Conservation (phyloP, 2,329 filamentous ascomycete genomes). For the Xylariaceae sp. region DNA sequence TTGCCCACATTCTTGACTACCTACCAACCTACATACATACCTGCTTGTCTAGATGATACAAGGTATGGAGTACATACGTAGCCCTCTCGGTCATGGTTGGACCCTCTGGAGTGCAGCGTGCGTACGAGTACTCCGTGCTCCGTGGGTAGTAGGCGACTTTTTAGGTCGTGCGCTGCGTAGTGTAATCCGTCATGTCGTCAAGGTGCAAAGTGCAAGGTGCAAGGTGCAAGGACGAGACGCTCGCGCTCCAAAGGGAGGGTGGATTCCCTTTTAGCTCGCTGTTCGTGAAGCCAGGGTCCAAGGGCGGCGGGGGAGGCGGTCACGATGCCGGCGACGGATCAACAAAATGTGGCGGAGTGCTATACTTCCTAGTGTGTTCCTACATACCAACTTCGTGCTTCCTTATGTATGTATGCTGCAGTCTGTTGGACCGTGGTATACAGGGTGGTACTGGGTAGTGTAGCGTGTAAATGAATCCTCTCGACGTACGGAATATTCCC, state of each 20-base stretch:
- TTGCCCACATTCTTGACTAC: neutral
- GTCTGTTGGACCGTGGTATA: neutral
- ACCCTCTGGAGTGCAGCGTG: neutral
- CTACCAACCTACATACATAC: neutral
- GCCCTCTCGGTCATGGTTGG: neutral
- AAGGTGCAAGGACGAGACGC: too few species aligned
- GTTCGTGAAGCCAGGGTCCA: slow-evolving; percentile 5
- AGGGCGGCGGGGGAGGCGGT: slow-evolving; percentile 14
- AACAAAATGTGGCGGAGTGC: slow-evolving; percentile 12
- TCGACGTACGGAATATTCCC: too few species aligned
- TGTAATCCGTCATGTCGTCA: neutral
- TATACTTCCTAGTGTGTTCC: neutral
- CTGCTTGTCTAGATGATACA: neutral
- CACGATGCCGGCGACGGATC: slow-evolving; percentile 16
- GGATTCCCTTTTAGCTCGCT: neutral
- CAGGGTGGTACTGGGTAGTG: too few species aligned
- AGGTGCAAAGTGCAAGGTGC: too few species aligned
- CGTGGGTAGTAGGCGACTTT: too few species aligned
- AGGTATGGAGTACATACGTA: neutral
- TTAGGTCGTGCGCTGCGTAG: too few species aligned
- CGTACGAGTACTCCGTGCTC: neutral
- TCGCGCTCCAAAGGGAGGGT: neutral
- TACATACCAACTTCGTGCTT: neutral
- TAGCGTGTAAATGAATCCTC: too few species aligned
- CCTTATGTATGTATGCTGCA: neutral